Base-by-base conservation (phyloP, 257 asterid species). In the Buddleja alternifolia region DNA sequence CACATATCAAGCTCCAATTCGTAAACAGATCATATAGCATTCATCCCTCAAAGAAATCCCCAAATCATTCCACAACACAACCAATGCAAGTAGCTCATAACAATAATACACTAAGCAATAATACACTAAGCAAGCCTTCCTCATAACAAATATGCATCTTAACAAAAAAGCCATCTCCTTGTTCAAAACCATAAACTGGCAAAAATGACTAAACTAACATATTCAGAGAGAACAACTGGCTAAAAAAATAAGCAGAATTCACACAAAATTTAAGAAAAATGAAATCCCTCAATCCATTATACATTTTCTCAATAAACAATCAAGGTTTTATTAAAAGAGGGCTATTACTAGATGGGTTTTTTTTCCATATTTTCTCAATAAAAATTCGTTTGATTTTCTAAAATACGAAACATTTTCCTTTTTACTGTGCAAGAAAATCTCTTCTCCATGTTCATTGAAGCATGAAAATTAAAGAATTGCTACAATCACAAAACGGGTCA, bases 191-290 rank as follows among this genome's bases (percentile, higher is more conserved):
- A 8, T 25, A 17, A 17, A 34, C 42, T 15, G 51, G 21, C 5
- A 42, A 59, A 6, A 24, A 46, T 20, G 9, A n/a, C 54, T 14
- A 5, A 12, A 42, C 17, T 16, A 8, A 73, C 47, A 23, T 39
- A 20, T 16, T 4, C 40, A 47, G 19, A 10, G 24, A 57, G 16
- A 58, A 37, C 57, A n/a, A n/a, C n/a, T n/a, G 58, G 29, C 48
- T 66, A 40, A 48, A n/a, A n/a, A n/a, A 55, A 32, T 55, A 58
- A 29, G 72, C 36, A 64, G 40, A 58, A 60, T n/a, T 23, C 70
- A 73, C 46, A 5, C 55, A 24, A 23, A 25, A 41, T 8, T 12
- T 10, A 1, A n/a, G n/a, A 14, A 42, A 52, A 29, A 8, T 17
- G 7, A 25, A 10, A 44, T 6, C 16, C 21, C 34, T 9, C 12